Base-by-base conservation (phyloP, 2,329 filamentous ascomycete species). In the Fusarium proliferatum region DNA sequence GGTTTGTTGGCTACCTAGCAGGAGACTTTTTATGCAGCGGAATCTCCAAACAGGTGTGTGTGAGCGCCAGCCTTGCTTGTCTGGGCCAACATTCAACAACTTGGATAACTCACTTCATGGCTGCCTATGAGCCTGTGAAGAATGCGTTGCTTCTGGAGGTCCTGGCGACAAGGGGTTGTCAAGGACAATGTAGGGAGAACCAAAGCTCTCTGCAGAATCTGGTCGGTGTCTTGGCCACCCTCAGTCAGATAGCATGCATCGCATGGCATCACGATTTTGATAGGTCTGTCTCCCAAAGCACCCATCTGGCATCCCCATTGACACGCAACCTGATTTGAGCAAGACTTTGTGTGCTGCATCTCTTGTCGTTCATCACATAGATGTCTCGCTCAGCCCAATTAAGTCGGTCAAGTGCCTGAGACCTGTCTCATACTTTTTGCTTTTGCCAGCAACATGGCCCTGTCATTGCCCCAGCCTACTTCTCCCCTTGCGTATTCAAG, bases 401-500 rank as follows among this genome's bases (percentile, higher is more conserved):
- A 69, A 46, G 57, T 60, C 39, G 41, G 60, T 23, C 26, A 48
- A 74, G 71, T 72, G 71, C 71, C 71, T 74, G 71, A 52, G 57
- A 69, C 23, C 34, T 64, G 57, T 63, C 64, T 69, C 23, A 52
- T 30, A 41, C 26, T 51, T 43, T 51, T 73, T 61, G 30, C 63
- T 74, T 74, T 69, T 74, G 48, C 45, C 60, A 57, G 19, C 36
- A 69, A 26, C 48, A 36, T 39, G 46, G 59, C 49, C 55, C 46
- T 55, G 42, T 43, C 46, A 21, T 57, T 62, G 38, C 59, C 48
- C n/a, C 39, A 46, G 57, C 55, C 38, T 49, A 21, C 34, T 42
- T 67, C 33, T 58, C 59, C 57, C 68, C 72, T 74, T 74, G 69
- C 69, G 41, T 70, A 34, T 48, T 30, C 52, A 61, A 68, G 42